Evolutionary conservation across 2,329 filamentous ascomycete genomes (phyloP).

Genomic region (Aureobasidium subglaciale): DNA sequence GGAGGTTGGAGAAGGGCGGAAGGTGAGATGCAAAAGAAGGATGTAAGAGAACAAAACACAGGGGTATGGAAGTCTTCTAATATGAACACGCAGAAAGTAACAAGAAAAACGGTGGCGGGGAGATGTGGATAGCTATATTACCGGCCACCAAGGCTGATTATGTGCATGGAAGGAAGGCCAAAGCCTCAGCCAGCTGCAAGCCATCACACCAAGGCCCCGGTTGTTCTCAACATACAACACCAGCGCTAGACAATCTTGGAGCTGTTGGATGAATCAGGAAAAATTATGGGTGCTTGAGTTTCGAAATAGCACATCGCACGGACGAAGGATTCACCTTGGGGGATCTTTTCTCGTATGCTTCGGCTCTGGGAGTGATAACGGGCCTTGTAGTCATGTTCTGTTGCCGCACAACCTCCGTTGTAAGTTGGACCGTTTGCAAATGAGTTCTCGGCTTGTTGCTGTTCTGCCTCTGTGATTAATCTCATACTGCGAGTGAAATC

Average conservation of each 20-base stretch:
- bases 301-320: constrained; percentile 6
- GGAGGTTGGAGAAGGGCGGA: background rate
- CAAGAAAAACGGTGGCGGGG: background rate
- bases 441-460: background rate
- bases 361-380: background rate
- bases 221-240: background rate
- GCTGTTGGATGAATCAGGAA: background rate
- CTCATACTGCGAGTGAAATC: background rate
- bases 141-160: constrained; percentile 6
- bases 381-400: background rate
- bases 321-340: constrained; percentile 4
- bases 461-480: background rate
- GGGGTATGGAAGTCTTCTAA: background rate
- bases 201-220: constrained; percentile 1
- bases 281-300: constrained; percentile 10
- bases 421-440: background rate
- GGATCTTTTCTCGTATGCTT: background rate
- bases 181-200: constrained; percentile 6
- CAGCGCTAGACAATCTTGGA: constrained; percentile 1
- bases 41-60: constrained; percentile 6
- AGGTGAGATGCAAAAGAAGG: background rate
- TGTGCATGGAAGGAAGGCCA: background rate
- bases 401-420: background rate
- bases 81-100: background rate
- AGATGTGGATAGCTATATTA: constrained; percentile 2